A percentile compares a stretch with the other conserved stretches of the same genome.
phyloP scores from a whole-genome alignment of 257 asterid genomes.

The Scutellaria baicalensis region DNA sequence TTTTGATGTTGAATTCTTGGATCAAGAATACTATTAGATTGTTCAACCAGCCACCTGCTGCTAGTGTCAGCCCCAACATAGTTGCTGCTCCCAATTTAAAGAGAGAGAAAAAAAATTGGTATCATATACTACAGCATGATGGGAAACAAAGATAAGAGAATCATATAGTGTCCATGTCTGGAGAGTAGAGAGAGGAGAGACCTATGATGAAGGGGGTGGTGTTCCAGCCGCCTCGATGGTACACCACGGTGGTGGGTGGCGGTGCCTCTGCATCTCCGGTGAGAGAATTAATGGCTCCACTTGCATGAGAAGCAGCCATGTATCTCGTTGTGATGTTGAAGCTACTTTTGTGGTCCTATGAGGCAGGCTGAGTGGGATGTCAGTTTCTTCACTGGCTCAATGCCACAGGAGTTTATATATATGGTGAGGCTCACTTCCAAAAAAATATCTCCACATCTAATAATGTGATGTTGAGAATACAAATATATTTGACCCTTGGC shows the following conservation, averaged over 20 bases:
- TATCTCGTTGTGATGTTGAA: background rate
- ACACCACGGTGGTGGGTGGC: background rate
- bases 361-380: background rate
- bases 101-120: background rate
- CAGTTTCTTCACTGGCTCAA: background rate
- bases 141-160: background rate
- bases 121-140: background rate
- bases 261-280: slow-evolving; percentile 11
- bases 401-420: background rate
- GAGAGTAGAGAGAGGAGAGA: background rate
- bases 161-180: background rate
- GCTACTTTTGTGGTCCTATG: background rate
- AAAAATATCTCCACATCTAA: too few species aligned
- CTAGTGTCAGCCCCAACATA: slow-evolving; percentile 24
- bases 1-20: slow-evolving; percentile 25
- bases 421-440: background rate
- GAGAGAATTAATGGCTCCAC: background rate
- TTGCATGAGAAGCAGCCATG: slow-evolving; percentile 1
- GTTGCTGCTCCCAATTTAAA: slow-evolving; percentile 21
- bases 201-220: slow-evolving; percentile 46
- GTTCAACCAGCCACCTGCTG: slow-evolving; percentile 31
- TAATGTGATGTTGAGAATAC: too few species aligned
- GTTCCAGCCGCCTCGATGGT: slow-evolving; percentile 33
- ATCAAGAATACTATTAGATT: slow-evolving; percentile 44
- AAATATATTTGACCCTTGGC: too few species aligned